Evolutionary conservation across 2,329 filamentous ascomycete genomes (phyloP), one percentile per base, ranked within the genome.

Genomic region (Endothia cerciana): DNA sequence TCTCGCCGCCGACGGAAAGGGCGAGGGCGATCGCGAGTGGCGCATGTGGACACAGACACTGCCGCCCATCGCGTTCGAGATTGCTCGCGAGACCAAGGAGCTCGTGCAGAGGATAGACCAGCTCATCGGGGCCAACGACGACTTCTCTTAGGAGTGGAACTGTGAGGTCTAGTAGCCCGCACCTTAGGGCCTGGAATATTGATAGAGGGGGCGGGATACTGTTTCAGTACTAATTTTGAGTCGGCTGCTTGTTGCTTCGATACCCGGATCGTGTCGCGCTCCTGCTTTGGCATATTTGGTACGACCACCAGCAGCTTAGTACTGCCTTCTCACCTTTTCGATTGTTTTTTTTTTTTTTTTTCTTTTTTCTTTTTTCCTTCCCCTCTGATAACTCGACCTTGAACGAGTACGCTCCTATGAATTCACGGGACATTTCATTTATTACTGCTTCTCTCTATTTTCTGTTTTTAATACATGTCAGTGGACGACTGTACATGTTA

Each of bases 61-160:
- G 60, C 92, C 92, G 13, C 92, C 92, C 2, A 88, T 95, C 71
- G 92, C 92, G n/a, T 96, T 96, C 77, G 91, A 93, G 77, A 90
- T 94, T 74, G 92, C 91, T 7, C 85, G 91, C 67, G 91, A 93
- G 77, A 91, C 90, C 61, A 95, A 94, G 81, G 92, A 91, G 74
- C 79, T 92, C 67, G 85, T 87, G 49, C 71, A 73, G 65, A 68
- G 71, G 7, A 69, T 73, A 41, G 77, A 72, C 63, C 71, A 71
- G 64, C 65, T 73, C 28, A 70, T 71, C 33, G 64, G 69, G 56
- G 65, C 70, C 57, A 69, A 70, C 60, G 71, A 73, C 38, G 72
- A 74, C 61, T 74, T 74, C 63, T 74, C 73, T 53, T 68, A 68
- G 66, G 57, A 63, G 59, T 68, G 60, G 66, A 64, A 68, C 40